Conservation (phyloP, 2,329 filamentous ascomycete species). For the Aspergillus spinulosporus region DNA sequence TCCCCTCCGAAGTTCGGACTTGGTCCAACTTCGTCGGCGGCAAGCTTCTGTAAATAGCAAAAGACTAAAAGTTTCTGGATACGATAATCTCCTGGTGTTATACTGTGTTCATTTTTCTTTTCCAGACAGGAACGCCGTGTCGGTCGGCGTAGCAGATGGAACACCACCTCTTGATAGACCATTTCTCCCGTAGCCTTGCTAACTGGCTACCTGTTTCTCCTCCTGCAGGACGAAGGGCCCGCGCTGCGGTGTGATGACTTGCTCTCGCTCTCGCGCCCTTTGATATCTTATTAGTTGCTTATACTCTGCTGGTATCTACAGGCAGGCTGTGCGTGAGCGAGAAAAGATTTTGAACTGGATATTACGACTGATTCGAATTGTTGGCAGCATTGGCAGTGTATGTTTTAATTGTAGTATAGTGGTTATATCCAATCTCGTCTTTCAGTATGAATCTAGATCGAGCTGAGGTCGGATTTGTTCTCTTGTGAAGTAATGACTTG, state of each 20-base stretch:
- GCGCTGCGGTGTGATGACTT: constrained; percentile 14
- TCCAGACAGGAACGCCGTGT: constrained; percentile 23
- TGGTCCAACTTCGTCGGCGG: constrained; percentile 96
- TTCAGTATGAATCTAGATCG: not conserved
- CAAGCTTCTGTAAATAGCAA: constrained; percentile 45
- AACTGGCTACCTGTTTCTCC: constrained; percentile 15
- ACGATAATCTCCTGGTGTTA: constrained; percentile 24
- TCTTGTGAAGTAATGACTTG: not conserved
- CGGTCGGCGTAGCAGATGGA: constrained; percentile 30
- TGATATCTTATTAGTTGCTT: constrained; percentile 15
- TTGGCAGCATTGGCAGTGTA: constrained; percentile 16
- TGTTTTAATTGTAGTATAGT: constrained; percentile 20
- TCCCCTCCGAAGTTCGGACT: constrained; percentile 84
- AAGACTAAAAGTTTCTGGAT: constrained; percentile 23
- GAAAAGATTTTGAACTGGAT: constrained; percentile 28
- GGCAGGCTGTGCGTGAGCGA: constrained; percentile 31
- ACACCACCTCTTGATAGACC: constrained; percentile 34
- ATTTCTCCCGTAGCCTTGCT: constrained; percentile 27
- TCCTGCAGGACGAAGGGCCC: constrained; percentile 15
- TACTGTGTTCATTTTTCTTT: constrained; percentile 14
- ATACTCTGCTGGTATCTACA: constrained; percentile 22
- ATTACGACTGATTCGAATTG: constrained; percentile 17
- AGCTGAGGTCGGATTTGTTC: not conserved
- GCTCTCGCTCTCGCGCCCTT: constrained; percentile 13
- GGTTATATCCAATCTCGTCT: constrained; percentile 19